phyloP scores from a whole-genome alignment of 352 stramenopile species.

The Phytophthora ohioensis region DNA sequence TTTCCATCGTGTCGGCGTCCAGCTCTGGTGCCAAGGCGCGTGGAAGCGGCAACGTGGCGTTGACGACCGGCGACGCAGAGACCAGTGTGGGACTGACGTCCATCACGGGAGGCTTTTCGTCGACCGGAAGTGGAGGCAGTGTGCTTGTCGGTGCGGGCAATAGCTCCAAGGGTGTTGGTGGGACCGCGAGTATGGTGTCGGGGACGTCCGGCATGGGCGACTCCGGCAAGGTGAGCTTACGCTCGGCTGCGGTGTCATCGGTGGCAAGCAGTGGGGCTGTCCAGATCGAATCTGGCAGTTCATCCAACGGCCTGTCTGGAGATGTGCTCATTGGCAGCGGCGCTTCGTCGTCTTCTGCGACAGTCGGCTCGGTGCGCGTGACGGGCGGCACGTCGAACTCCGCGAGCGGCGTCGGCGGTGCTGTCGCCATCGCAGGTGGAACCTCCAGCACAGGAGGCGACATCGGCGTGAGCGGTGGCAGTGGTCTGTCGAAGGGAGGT shows the following conservation, averaged over 20 bases:
- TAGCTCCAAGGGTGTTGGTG: slow-evolving; percentile 22
- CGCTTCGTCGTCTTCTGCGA: slow-evolving; percentile 21
- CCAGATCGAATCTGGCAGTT: slow-evolving; percentile 24
- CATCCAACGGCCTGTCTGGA: slow-evolving; percentile 20
- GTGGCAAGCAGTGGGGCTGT: slow-evolving; percentile 27
- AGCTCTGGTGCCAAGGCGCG: slow-evolving; percentile 21
- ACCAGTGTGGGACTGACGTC: slow-evolving; percentile 30
- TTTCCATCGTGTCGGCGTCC: slow-evolving; percentile 24
- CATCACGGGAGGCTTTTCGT: slow-evolving; percentile 30
- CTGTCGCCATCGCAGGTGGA: slow-evolving; percentile 21
- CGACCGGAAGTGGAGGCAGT: slow-evolving; percentile 21
- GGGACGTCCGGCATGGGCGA: slow-evolving; percentile 22
- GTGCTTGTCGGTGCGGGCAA: slow-evolving; percentile 26
- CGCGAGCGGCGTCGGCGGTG: slow-evolving; percentile 20
- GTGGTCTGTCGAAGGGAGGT: slow-evolving; percentile 35
- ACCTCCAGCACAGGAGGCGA: slow-evolving; percentile 29
- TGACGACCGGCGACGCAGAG: slow-evolving; percentile 33
- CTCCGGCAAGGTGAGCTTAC: slow-evolving; percentile 28
- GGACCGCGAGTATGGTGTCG: slow-evolving; percentile 34
- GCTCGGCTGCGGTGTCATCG: slow-evolving; percentile 26
- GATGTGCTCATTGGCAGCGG: slow-evolving; percentile 28
- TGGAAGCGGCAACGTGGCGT: slow-evolving; percentile 32
- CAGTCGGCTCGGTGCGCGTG: slow-evolving; percentile 19
- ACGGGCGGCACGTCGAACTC: slow-evolving; percentile 19
- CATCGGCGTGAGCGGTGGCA: slow-evolving; percentile 22